Evolutionary conservation across 352 stramenopile genomes (phyloP).

Genomic region (Globisporangium nodosum): DNA sequence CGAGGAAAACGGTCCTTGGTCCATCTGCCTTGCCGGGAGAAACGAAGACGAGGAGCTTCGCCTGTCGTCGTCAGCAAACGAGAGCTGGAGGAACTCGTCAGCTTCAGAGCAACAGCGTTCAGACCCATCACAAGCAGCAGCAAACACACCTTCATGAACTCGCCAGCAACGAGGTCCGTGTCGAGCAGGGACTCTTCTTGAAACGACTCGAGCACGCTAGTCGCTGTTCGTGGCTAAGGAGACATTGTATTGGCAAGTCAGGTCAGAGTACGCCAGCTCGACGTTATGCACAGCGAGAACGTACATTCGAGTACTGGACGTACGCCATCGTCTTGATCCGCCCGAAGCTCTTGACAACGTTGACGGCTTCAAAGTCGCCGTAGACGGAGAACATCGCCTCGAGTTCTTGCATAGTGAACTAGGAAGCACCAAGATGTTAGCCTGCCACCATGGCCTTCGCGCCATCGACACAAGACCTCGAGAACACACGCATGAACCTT

Average conservation of each 20-base stretch:
- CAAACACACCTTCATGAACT: constrained; percentile 46
- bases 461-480: neutral
- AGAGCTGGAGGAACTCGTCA: constrained; percentile 19
- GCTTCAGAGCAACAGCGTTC: neutral
- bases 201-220: constrained; percentile 53
- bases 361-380: constrained; percentile 60
- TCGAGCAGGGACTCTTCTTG: constrained; percentile 17
- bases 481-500: constrained; percentile 28
- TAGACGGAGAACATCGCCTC: constrained; percentile 82
- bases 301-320: constrained; percentile 59
- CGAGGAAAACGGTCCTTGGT: constrained; percentile 2
- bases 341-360: constrained; percentile 71
- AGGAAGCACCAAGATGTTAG: neutral
- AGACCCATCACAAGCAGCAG: neutral
- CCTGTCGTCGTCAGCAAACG: constrained; percentile 33
- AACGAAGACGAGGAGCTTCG: constrained; percentile 1
- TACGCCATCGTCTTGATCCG: constrained; percentile 86
- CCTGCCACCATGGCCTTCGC: neutral
- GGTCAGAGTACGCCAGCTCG: neutral
- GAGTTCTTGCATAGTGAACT: constrained; percentile 78
- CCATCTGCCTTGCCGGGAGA: constrained; percentile 6
- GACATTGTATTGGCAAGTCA: neutral
- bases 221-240: constrained; percentile 36
- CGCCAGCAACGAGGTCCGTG: constrained; percentile 21
- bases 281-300: neutral